Evolutionary conservation across 148 eudicot species (phyloP), one percentile per base, ranked within the genome.

Genomic region (Euryodendron excelsum): DNA sequence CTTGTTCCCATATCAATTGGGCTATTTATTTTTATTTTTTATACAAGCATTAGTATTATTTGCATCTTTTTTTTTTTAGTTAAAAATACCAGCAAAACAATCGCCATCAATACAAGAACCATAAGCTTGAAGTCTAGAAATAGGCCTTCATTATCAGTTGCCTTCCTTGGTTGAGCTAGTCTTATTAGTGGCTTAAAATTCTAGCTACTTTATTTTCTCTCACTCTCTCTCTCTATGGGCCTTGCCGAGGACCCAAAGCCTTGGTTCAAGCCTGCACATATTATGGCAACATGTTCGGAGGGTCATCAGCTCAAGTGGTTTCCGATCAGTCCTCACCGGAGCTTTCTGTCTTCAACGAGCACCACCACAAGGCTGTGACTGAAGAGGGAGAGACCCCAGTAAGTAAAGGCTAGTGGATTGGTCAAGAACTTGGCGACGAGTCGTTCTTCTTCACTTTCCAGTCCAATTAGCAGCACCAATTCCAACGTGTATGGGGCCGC

Each of bases 171-270:
- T 60, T 23, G 64, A 60, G 64, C 64, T 60, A 23, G 2, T 63
- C 39, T 52, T n/a, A n/a, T 34, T 7, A 34, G 0, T 33, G 15
- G 14, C 41, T 20, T 52, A 30, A 18, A 34, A 23, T 25, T 4
- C n/a, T 58, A 2, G 3, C 45, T 77, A 45, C 23, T 48, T 61
- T 61, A 10, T 53, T 63, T 34, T 58, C 60, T 47, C 62, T 69
- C 75, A 33, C 45, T 45, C 52, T 1, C 14, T 14, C 65, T 4
- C 13, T 2, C 50, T 18, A 92, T 91, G 97, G 94, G 91, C 45
- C 87, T 93, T 72, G 86, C 89, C 74, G 89, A 88, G 77, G 90
- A 91, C 75, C 81, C 74, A 62, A 67, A 31, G 7, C 45, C 13
- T 33, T 64, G 41, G 69, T 20, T 20, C 41, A 64, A 64, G 45